These are phyloP conservation scores for Yamadazyma membranifaciens DNA, from an alignment of 1,139 yeast genomes.

Conservation along the genomic window DNA sequence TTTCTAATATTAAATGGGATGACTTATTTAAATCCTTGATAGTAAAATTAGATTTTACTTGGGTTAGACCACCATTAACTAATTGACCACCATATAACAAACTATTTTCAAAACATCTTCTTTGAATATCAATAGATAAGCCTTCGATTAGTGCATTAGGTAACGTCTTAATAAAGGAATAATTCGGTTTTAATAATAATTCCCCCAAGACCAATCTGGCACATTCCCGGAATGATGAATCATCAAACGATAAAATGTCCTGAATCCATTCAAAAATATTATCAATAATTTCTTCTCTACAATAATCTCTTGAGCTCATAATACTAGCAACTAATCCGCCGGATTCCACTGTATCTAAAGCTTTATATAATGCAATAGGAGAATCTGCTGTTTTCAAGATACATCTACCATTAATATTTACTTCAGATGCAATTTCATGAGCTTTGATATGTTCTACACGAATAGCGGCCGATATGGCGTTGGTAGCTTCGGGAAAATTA, in stretches of 20 bases:
- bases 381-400: slow-evolving; percentile 22
- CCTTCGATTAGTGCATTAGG: slow-evolving; percentile 22
- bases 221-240: slow-evolving; percentile 24
- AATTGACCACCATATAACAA: slow-evolving; percentile 27
- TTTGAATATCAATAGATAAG: slow-evolving; percentile 16
- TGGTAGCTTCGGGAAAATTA: slow-evolving; percentile 48
- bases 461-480: slow-evolving; percentile 38
- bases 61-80: slow-evolving; percentile 22
- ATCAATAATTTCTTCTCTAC: slow-evolving; percentile 46
- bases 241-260: slow-evolving; percentile 32
- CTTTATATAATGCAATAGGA: slow-evolving; percentile 20
- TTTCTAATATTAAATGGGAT: slow-evolving; percentile 14
- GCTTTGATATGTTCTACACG: slow-evolving; percentile 25
- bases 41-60: slow-evolving; percentile 14
- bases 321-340: slow-evolving; percentile 60
- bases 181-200: slow-evolving; percentile 29
- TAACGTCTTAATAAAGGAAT: slow-evolving; percentile 24
- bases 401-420: slow-evolving; percentile 33
- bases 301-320: slow-evolving; percentile 44
- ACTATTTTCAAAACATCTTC: slow-evolving; percentile 31
- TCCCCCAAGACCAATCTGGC: slow-evolving; percentile 24
- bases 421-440: slow-evolving; percentile 30
- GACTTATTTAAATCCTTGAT: slow-evolving; percentile 16
- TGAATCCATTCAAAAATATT: slow-evolving; percentile 51
- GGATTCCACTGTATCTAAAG: slow-evolving; percentile 36